Percentiles rank a stretch among this genome's conserved stretches.
These are phyloP conservation scores for Boletus subcaerulescens DNA, from an alignment of 768 basidiomycete genomes.

Conservation along the genomic window DNA sequence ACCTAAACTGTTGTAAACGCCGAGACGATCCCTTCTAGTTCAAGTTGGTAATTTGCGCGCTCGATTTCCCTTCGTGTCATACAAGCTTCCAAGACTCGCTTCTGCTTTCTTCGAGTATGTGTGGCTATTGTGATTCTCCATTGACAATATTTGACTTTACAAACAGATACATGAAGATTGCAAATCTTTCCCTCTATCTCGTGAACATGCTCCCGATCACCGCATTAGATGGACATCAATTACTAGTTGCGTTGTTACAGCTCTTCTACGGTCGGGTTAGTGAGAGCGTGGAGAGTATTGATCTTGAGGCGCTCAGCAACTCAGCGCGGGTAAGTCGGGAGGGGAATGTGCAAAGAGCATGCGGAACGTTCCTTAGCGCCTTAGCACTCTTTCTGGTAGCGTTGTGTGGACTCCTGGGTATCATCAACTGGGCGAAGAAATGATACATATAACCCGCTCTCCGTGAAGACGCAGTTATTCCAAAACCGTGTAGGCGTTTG, in stretches of 20 bases:
- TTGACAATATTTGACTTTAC: neutral
- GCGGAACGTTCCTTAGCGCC: slow-evolving; percentile 14
- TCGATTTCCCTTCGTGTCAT: slow-evolving; percentile 18
- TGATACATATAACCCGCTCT: slow-evolving; percentile 6
- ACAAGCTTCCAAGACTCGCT: slow-evolving; percentile 22
- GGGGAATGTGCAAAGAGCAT: slow-evolving; percentile 14
- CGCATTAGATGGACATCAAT: slow-evolving; percentile 65
- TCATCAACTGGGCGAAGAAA: slow-evolving; percentile 14
- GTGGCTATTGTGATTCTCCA: neutral
- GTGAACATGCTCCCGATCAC: slow-evolving; percentile 80
- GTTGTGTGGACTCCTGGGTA: slow-evolving; percentile 21
- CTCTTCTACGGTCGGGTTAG: slow-evolving; percentile 8
- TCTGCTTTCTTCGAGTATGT: slow-evolving; percentile 56
- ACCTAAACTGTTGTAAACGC: neutral
- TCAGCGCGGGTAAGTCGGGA: slow-evolving; percentile 1
- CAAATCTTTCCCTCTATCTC: slow-evolving; percentile 75
- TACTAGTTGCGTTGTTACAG: slow-evolving; percentile 40
- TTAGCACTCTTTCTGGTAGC: slow-evolving; percentile 22
- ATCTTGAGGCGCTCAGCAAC: slow-evolving; percentile 20
- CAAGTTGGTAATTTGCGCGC: slow-evolving; percentile 49
- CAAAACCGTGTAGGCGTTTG: neutral
- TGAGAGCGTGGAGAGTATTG: slow-evolving; percentile 7
- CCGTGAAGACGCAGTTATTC: neutral
- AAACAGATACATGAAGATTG: slow-evolving; percentile 56
- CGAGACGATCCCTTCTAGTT: slow-evolving; percentile 37